Evolutionary conservation across 441 rosid genomes (phyloP), one percentile per base, ranked within the genome.

Genomic region (Adansonia rubrostipa): DNA sequence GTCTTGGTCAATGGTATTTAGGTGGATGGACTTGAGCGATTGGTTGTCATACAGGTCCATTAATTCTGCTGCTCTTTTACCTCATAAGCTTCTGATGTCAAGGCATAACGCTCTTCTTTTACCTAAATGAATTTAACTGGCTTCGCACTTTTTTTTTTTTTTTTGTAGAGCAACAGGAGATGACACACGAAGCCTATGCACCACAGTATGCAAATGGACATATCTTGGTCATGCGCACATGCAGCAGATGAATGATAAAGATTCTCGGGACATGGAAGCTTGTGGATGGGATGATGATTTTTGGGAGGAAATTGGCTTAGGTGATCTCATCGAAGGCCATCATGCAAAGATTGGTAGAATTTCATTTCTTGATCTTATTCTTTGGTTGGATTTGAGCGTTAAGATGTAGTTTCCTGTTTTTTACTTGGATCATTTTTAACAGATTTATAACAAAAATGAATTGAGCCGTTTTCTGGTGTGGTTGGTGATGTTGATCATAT

Each of bases 21-120:
- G 92, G 82, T 96, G 99, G 98, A 94, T 94, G 98, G 98, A 96
- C 83, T 87, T 93, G 90, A 96, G 98, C 85, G 99, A 96, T 82
- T 96, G 99, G 98, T 81, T 96, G 71, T 92, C 97, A 28, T 96
- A 89, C 81, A 92, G 99, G 97, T 92, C 68, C 48, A 36, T 36
- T 36, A 36, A 36, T 47, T 81, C n/a, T 17, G 75, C 62, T 54
- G 57, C 74, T 75, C 45, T 9, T 73, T n/a, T 53, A 24, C 67
- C 58, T 71, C 36, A 15, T 66, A 57, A 24, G 53, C 71, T 65
- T 79, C 62, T 24, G 48, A 42, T 60, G 58, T 57, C 62, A 40
- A 36, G 45, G 48, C 56, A 67, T 64, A 44, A 40, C 6, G 9
- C 77, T 65, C 71, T 66, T 77, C 3, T 50, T 9, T 67, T 66